Conservation (phyloP, 202 grass and related monocot species). For the Cymbopogon flexuosus region DNA sequence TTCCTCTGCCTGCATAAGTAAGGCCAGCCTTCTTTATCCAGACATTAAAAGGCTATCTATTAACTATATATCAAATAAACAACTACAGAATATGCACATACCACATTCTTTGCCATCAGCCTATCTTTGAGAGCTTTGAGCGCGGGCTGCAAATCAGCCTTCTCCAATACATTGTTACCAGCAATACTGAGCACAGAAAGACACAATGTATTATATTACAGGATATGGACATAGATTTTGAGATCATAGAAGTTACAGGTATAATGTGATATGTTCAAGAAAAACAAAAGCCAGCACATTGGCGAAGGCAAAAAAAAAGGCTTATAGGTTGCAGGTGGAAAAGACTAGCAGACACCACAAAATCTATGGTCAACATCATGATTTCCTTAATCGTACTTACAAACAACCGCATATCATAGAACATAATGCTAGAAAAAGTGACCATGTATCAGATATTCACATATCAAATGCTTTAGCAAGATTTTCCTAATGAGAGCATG, state of each 20-base stretch:
- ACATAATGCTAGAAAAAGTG: not conserved
- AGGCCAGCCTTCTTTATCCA: not conserved
- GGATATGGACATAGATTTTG: not conserved
- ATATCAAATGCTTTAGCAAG: not conserved
- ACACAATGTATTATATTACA: not conserved
- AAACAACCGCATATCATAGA: not conserved
- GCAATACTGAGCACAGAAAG: slow-evolving; percentile 59
- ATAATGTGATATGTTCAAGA: not conserved
- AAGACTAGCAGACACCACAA: not conserved
- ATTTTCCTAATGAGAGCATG: not conserved
- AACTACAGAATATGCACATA: slow-evolving; percentile 30
- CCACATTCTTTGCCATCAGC: slow-evolving; percentile 94
- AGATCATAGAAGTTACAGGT: not conserved
- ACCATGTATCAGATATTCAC: not conserved
- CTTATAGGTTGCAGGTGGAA: not conserved
- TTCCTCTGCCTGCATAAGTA: slow-evolving; percentile 68
- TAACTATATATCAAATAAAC: not conserved
- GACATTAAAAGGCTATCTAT: not conserved
- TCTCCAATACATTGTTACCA: slow-evolving; percentile 69
- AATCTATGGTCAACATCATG: not conserved
- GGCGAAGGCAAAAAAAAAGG: not conserved
- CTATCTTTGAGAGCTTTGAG: slow-evolving; percentile 91
- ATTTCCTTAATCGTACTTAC: not conserved
- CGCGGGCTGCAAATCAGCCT: slow-evolving; percentile 75
- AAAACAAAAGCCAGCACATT: not conserved